Evolutionary conservation across 208 protist species (phyloP).

Genomic region (Crithidia bombi): DNA sequence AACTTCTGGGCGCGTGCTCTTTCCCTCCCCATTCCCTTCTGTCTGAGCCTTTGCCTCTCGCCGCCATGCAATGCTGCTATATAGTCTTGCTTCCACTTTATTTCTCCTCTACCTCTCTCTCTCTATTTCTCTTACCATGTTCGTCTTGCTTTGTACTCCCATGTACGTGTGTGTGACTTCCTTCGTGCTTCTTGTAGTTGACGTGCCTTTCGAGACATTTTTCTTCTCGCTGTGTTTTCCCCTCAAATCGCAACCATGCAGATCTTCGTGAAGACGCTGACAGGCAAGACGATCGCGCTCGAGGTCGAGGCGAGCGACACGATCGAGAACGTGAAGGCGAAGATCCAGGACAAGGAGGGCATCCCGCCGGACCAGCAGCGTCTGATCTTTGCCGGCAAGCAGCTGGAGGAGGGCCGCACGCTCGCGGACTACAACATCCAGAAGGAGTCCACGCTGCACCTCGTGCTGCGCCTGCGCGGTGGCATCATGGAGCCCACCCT

Average conservation of each 20-base stretch:
- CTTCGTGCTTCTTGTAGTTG: conserved; percentile 8
- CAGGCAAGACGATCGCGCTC: conserved; percentile 98
- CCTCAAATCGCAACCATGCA: conserved; percentile 92
- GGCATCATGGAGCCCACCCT: conserved; percentile 98
- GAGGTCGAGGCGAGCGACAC: conserved; percentile 97
- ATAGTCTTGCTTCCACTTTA: no score
- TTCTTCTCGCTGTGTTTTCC: background rate
- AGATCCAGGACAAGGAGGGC: conserved; percentile 99
- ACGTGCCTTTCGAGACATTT: conserved; percentile 1
- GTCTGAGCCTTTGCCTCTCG: no score
- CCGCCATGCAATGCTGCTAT: no score
- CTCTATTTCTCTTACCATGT: no score
- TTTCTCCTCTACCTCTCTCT: no score
- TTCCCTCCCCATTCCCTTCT: no score
- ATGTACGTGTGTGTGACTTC: background rate
- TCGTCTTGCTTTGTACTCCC: background rate
- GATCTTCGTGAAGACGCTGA: conserved; percentile 97
- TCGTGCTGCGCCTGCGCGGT: conserved; percentile 97
- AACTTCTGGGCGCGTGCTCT: no score
- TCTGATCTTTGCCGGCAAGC: conserved; percentile 96
- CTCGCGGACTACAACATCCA: conserved; percentile 99
- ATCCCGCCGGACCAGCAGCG: conserved; percentile 95
- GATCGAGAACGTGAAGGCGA: conserved; percentile 98
- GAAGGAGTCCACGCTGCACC: conserved; percentile 99
- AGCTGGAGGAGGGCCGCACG: conserved; percentile 98